phyloP scores from a whole-genome alignment of 1,284 basidiomycete genomes.

The Sutorius eximius region DNA sequence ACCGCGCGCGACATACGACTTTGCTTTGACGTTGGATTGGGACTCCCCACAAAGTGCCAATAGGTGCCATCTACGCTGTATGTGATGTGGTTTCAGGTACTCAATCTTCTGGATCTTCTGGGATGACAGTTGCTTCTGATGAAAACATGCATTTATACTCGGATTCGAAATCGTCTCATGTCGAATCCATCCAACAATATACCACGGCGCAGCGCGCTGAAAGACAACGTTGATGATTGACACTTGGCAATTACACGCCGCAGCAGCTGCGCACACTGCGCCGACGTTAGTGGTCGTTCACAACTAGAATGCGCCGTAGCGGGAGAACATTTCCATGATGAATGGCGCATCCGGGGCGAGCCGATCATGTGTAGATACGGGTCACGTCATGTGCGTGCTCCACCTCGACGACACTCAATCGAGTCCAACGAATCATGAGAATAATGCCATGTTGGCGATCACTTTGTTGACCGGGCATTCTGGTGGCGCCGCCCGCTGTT shows the following conservation, averaged over 20 bases:
- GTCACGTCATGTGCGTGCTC: no score
- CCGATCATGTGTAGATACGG: no score
- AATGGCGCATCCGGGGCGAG: no score
- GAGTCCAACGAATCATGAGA: no score
- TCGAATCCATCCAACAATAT: neutral
- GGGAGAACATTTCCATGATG: neutral
- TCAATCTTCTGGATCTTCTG: neutral
- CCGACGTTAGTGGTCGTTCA: no score
- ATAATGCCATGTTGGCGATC: no score
- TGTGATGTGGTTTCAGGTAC: neutral
- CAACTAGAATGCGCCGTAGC: neutral
- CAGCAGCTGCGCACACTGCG: neutral
- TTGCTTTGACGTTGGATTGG: constrained; percentile 28
- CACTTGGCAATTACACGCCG: neutral
- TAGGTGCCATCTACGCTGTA: constrained; percentile 24
- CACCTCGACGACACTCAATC: no score
- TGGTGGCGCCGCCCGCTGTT: no score
- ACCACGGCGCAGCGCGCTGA: constrained; percentile 2
- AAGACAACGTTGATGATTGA: neutral
- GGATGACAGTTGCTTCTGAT: neutral
- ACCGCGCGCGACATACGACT: constrained; percentile 21
- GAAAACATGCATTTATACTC: constrained; percentile 7
- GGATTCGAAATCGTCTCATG: neutral
- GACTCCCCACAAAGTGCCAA: constrained; percentile 26
- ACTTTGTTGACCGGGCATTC: no score